phyloP scores from a whole-genome alignment of 257 asterid genomes.

The Cruciata laevipes region DNA sequence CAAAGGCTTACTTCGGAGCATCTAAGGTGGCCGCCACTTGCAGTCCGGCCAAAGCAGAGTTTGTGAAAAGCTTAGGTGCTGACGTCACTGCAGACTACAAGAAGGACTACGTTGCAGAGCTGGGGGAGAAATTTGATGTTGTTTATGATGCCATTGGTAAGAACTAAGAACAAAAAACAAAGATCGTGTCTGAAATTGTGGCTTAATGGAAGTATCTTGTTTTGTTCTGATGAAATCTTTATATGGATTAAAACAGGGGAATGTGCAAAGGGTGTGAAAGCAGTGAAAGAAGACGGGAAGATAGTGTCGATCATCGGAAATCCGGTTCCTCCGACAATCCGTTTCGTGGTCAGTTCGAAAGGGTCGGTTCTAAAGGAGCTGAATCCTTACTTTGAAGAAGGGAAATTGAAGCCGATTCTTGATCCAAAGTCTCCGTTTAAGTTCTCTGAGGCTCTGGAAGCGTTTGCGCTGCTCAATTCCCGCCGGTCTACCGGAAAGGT shows the following conservation, averaged over 20 bases:
- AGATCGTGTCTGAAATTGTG: background rate
- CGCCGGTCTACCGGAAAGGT: conserved; percentile 69
- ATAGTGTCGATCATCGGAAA: conserved; percentile 61
- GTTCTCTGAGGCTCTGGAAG: conserved; percentile 61
- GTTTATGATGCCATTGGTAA: conserved; percentile 78
- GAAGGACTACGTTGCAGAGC: conserved; percentile 54
- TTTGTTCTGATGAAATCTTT: background rate
- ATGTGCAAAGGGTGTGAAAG: conserved; percentile 61
- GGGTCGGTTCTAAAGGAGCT: conserved; percentile 56
- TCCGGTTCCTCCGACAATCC: conserved; percentile 55
- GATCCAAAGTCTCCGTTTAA: conserved; percentile 75
- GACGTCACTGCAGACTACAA: conserved; percentile 80
- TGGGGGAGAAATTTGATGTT: conserved; percentile 65
- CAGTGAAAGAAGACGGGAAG: conserved; percentile 70
- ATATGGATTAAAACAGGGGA: conserved; percentile 33
- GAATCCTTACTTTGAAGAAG: conserved; percentile 60
- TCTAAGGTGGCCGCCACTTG: conserved; percentile 73
- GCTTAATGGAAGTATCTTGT: background rate
- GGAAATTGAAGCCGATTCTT: conserved; percentile 53
- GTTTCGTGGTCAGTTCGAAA: conserved; percentile 59
- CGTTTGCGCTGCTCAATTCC: conserved; percentile 59
- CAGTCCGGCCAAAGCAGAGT: conserved; percentile 54
- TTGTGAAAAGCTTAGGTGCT: conserved; percentile 61
- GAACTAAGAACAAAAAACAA: conserved; percentile 4
- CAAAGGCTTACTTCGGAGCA: conserved; percentile 79